phyloP scores from a whole-genome alignment of 2,329 filamentous ascomycete species.

The Diplodia seriata region DNA sequence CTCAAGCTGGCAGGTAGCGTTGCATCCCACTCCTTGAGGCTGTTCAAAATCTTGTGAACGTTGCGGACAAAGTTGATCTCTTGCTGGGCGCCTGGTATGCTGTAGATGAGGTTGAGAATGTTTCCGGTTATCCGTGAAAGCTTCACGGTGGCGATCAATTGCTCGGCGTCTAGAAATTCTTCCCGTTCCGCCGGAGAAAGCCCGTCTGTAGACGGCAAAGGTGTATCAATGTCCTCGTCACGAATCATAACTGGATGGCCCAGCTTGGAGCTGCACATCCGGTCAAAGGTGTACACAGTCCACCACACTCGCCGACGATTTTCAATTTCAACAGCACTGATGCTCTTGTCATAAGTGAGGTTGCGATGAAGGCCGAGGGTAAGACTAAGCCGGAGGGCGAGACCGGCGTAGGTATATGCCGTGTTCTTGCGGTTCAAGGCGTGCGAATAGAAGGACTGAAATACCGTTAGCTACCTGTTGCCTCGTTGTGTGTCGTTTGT shows the following conservation, averaged over 20 bases:
- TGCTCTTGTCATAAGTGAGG: constrained; percentile 32
- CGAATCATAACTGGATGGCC: constrained; percentile 58
- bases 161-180: constrained; percentile 49
- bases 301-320: constrained; percentile 38
- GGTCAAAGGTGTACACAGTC: constrained; percentile 52
- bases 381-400: constrained; percentile 34
- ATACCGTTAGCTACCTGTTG: constrained; percentile 8
- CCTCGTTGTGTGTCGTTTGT: neutral
- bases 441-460: constrained; percentile 37
- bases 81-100: constrained; percentile 35
- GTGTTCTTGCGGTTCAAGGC: constrained; percentile 36
- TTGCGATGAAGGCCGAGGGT: constrained; percentile 35
- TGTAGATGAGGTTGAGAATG: constrained; percentile 42
- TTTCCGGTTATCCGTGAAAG: constrained; percentile 49
- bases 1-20: constrained; percentile 46
- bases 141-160: constrained; percentile 48
- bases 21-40: constrained; percentile 49
- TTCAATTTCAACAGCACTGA: constrained; percentile 33
- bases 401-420: constrained; percentile 36
- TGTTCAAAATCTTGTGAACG: constrained; percentile 50
- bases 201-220: constrained; percentile 46
- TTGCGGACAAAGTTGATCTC: constrained; percentile 42
- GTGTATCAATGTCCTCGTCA: constrained; percentile 56
- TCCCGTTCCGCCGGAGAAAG: constrained; percentile 44
- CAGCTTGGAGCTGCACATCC: constrained; percentile 59